Conservation (phyloP, 2,329 filamentous ascomycete genomes). For the Fonsecaea pugnacius region DNA sequence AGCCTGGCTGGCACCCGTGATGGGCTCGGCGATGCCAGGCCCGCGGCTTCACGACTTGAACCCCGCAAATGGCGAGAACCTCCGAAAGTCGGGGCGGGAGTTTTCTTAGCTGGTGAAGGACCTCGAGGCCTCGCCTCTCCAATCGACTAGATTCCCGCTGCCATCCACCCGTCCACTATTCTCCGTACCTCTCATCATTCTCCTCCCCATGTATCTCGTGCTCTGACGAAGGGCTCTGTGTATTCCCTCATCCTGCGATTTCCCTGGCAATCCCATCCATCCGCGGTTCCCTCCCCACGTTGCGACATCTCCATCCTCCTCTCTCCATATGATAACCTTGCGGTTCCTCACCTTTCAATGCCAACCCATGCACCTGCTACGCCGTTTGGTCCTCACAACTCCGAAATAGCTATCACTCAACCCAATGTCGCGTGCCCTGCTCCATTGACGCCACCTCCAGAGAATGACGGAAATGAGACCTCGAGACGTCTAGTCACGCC, state of each 20-base stretch:
- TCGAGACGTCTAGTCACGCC: slow-evolving; percentile 11
- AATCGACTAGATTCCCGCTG: slow-evolving; percentile 13
- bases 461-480: slow-evolving; percentile 23
- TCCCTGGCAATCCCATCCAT: neutral
- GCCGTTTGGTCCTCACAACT: slow-evolving; percentile 20
- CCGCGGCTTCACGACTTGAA: slow-evolving; percentile 1
- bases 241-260: slow-evolving; percentile 10
- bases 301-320: neutral
- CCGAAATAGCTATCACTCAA: slow-evolving; percentile 23
- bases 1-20: neutral
- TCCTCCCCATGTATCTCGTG: slow-evolving; percentile 18
- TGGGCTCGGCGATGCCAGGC: neutral
- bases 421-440: slow-evolving; percentile 30
- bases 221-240: slow-evolving; percentile 8
- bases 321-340: slow-evolving; percentile 35
- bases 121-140: slow-evolving; percentile 4
- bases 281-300: neutral
- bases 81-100: slow-evolving; percentile 10
- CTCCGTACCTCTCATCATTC: slow-evolving; percentile 20
- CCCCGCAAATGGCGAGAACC: slow-evolving; percentile 15
- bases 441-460: slow-evolving; percentile 33
- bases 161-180: slow-evolving; percentile 12
- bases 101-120: neutral
- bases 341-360: slow-evolving; percentile 33
- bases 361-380: slow-evolving; percentile 35